Base-by-base conservation (phyloP, 768 basidiomycete genomes). In the Pisolithus albus region DNA sequence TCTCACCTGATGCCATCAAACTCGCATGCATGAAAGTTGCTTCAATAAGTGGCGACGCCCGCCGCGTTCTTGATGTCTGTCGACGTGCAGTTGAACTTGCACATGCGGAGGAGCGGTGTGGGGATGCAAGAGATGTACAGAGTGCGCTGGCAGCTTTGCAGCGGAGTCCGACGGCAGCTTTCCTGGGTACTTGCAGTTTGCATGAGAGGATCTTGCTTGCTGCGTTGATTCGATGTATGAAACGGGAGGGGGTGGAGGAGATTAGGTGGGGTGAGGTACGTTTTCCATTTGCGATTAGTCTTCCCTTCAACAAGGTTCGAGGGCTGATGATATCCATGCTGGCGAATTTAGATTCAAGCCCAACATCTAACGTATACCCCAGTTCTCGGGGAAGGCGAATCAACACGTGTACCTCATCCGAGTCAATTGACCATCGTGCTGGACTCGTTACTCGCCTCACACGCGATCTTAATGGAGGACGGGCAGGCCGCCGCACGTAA, bases 51-150 rank as follows among this genome's bases (percentile, higher is more conserved):
- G 96, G 96, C 24, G 96, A 99, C 65, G 96, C 96, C 1, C 75
- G 96, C 48, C 77, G 94, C 28, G 88, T 94, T 5, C 74, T 99
- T 52, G 96, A 99, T 64, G 87, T 95, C 43, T 96, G 92, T 70
- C 76, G 94, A 83, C 86, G 92, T 0, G 84, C 89, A 0, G 89
- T 93, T 6, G 93, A 95, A 64, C 78, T 90, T 16, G 83, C 85
- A 6, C 78, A 79, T 53, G 63, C 73, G 28, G 67, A 68, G 1
- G 68, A 69, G 49, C 67, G 70, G 54, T 72, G 81, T 0, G 91
- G 87, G 11, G 75, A 77, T 21, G 79, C 80, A 0, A 78, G 77
- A 18, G 88, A 95, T 51, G 83, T 95, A 58, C 80, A 76, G 59
- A 79, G 82, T 46, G 91, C 95, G 8, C 82, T 92, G 49, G 80